phyloP scores from a whole-genome alignment of 345 rosid genomes.

The Salix dunnii region DNA sequence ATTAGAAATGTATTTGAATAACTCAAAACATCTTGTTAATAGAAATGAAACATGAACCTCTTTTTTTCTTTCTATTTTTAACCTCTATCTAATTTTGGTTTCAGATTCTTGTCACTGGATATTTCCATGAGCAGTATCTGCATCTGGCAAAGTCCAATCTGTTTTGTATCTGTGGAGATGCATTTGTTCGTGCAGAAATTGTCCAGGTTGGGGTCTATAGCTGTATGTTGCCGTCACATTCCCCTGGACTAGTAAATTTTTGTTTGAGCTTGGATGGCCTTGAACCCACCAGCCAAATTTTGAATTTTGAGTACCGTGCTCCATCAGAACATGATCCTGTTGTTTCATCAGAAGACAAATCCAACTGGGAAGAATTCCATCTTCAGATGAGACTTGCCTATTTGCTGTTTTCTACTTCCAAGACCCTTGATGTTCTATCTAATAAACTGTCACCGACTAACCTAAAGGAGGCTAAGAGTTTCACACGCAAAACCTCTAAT shows the following conservation, averaged over 20 bases:
- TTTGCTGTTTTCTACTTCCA: conserved; percentile 71
- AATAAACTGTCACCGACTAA: conserved; percentile 44
- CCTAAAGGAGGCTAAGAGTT: conserved; percentile 63
- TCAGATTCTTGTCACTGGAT: conserved; percentile 73
- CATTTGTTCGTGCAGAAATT: conserved; percentile 50
- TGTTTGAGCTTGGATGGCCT: conserved; percentile 75
- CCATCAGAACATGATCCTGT: conserved; percentile 28
- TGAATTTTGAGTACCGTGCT: conserved; percentile 69
- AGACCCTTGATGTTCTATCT: conserved; percentile 51
- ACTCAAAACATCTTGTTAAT: not conserved
- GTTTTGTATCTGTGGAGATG: conserved; percentile 71
- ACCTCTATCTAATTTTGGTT: conserved; percentile 10
- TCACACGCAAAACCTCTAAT: conserved; percentile 44
- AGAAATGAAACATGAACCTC: not conserved
- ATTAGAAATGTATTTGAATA: not conserved
- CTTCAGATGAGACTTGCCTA: conserved; percentile 71
- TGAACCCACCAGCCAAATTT: conserved; percentile 71
- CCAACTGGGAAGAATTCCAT: conserved; percentile 67
- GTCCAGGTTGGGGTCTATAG: conserved; percentile 83
- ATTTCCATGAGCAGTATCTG: conserved; percentile 51
- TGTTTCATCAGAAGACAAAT: conserved; percentile 40
- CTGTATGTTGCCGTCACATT: conserved; percentile 61
- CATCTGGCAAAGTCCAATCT: conserved; percentile 57
- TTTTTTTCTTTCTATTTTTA: not conserved
- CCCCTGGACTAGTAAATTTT: conserved; percentile 61